Evolutionary conservation across 352 stramenopile species (phyloP), one percentile per base, ranked within the genome.

Genomic region (Phytophthora hibernalis): DNA sequence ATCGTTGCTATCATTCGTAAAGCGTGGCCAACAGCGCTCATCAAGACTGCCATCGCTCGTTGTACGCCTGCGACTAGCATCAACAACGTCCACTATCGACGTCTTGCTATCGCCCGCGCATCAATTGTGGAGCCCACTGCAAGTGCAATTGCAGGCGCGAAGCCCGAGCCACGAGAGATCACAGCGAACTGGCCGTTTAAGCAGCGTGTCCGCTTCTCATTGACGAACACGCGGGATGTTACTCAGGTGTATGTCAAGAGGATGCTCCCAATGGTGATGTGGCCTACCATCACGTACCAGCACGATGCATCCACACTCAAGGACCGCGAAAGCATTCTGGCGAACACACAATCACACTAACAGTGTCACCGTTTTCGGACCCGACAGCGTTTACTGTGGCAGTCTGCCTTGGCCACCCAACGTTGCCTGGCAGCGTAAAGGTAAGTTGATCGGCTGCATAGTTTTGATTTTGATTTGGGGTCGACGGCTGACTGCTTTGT

Each of bases 341-440:
- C 11, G 74, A 85, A 9, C 59, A 77, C 57, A 69, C 42, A 5
- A 81, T 88, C 24, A 74, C 49, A 18, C 50, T 88, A 11, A 78
- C 54, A 0, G 54, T 88, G 20, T 63, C 70, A 22, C 79, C 82
- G 7, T 89, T 89, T 65, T 90, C 82, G 2, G 82, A 90, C 21
- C 82, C 82, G 28, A 87, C 73, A 3, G 67, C 58, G 24, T 84
- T 85, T 24, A 53, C 42, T 2, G 31, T 87, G 10, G 38, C 74
- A 16, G 58, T 87, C 13, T 85, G 81, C 26, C 16, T 90, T 2
- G 62, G 77, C 18, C 66, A 83, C 24, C 54, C 54, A 26, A 62
- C 43, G 0, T 54, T 81, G 13, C 72, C 76, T 5, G 76, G 69
- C 13, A 62, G 64, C 9, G 43, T 61, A 1, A 70, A 73, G 63